Evolutionary conservation across 2,329 filamentous ascomycete genomes (phyloP).

Genomic region (Berkeleyomyces basicola): DNA sequence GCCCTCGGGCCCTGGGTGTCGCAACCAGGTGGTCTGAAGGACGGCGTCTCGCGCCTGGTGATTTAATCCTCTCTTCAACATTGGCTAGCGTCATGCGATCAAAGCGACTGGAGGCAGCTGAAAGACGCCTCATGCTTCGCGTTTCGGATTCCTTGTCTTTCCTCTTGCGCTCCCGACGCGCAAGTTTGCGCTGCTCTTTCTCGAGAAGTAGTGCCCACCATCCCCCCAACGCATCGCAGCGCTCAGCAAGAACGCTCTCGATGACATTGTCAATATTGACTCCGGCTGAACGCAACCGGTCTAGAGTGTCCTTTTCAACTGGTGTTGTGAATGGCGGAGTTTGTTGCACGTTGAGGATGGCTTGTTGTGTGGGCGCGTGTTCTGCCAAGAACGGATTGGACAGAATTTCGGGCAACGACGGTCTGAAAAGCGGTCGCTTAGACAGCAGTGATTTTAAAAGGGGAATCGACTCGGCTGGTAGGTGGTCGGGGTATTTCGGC

Average conservation of each 20-base stretch:
- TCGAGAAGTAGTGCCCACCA: conserved; percentile 95
- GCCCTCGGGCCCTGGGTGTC: conserved; percentile 53
- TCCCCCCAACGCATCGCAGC: conserved; percentile 77
- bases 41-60: conserved; percentile 18
- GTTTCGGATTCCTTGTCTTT: conserved; percentile 71
- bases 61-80: conserved; percentile 52
- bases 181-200: conserved; percentile 82
- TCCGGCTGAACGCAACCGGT: conserved; percentile 83
- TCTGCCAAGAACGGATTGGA: conserved; percentile 77
- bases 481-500: conserved; percentile 64
- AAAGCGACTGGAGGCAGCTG: conserved; percentile 74
- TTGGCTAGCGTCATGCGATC: conserved; percentile 65
- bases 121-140: conserved; percentile 64
- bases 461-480: conserved; percentile 61
- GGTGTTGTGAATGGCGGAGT: conserved; percentile 70
- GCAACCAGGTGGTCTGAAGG: conserved; percentile 25
- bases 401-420: conserved; percentile 69
- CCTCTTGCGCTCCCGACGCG: conserved; percentile 62
- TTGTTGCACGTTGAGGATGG: conserved; percentile 68
- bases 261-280: conserved; percentile 91
- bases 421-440: conserved; percentile 72
- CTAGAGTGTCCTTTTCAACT: conserved; percentile 77
- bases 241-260: conserved; percentile 77
- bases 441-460: conserved; percentile 70
- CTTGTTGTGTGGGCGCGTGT: conserved; percentile 73